Percentiles rank a stretch among this genome's conserved stretches.
Conservation (phyloP, 352 stramenopile genomes). For the Globisporangium okanoganense region DNA sequence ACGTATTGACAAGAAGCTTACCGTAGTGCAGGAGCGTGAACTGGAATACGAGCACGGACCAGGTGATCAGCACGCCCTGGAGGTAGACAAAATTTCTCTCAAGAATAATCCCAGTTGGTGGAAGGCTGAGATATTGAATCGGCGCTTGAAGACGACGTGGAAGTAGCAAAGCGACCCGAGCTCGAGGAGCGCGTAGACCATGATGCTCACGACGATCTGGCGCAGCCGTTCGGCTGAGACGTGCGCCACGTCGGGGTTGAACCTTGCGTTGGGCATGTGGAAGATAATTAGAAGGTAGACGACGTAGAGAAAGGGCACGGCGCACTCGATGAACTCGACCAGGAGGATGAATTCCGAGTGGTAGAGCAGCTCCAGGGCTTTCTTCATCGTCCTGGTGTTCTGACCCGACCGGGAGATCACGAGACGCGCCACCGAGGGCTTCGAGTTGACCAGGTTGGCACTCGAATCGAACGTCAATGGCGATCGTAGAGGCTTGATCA, state of each 20-base stretch:
- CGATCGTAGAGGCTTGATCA: background rate
- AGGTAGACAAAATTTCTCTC: background rate
- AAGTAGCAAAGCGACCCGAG: background rate
- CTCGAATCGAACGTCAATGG: background rate
- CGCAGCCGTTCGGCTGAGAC: background rate
- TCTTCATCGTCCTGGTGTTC: background rate
- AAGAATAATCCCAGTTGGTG: background rate
- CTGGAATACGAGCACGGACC: background rate
- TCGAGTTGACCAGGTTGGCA: background rate
- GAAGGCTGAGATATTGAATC: background rate
- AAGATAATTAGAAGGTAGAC: background rate
- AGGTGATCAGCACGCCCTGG: background rate
- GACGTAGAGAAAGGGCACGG: background rate
- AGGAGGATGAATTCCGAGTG: constrained; percentile 6
- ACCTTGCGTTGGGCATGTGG: constrained; percentile 1
- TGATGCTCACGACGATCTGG: background rate
- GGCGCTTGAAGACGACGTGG: background rate
- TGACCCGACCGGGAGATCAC: background rate
- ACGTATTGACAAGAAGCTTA: background rate
- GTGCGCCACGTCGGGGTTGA: constrained; percentile 2
- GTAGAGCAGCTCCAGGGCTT: constrained; percentile 3
- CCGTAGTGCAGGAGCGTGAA: background rate
- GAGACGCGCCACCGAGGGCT: background rate
- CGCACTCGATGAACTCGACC: constrained; percentile 9
- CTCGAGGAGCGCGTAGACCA: background rate